phyloP scores from a whole-genome alignment of 2,329 filamentous ascomycete species.

The Penicillium corylophilum region DNA sequence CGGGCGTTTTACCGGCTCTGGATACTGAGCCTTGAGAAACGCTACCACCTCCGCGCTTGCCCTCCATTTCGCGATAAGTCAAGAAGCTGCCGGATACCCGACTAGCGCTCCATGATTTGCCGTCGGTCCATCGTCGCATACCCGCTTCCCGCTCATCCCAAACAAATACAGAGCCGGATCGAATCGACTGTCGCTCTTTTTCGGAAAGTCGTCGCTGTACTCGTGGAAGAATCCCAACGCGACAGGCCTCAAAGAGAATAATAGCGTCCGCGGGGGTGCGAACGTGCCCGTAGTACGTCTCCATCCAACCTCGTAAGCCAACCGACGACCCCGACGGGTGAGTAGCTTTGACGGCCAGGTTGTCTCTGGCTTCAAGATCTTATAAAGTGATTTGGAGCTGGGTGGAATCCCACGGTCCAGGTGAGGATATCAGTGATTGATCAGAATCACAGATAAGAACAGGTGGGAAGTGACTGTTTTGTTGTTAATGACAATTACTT shows the following conservation, averaged over 20 bases:
- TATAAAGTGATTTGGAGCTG: background rate
- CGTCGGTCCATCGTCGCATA: conserved; percentile 98
- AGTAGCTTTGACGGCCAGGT: conserved; percentile 12
- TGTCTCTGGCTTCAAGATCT: background rate
- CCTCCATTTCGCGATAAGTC: conserved; percentile 98
- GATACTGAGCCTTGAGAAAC: conserved; percentile 62
- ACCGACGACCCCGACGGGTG: conserved; percentile 16
- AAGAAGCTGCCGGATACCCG: conserved; percentile 95
- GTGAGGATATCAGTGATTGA: background rate
- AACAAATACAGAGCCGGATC: conserved; percentile 97
- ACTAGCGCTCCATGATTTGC: conserved; percentile 98
- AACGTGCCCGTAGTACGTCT: conserved; percentile 94
- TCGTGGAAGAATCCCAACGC: conserved; percentile 81
- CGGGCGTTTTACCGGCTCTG: conserved; percentile 72
- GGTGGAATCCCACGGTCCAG: background rate
- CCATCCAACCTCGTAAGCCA: conserved; percentile 60
- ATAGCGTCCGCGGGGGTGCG: conserved; percentile 96
- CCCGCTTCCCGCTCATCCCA: conserved; percentile 98
- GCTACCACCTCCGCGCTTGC: conserved; percentile 77
- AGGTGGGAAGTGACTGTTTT: background rate
- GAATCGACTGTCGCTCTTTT: conserved; percentile 94
- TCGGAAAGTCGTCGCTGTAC: conserved; percentile 92
- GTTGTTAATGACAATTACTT: background rate
- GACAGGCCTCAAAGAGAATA: conserved; percentile 96
- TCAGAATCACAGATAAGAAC: background rate